Conservation (phyloP, 129 eudicot species). For the Tagetes erecta region DNA sequence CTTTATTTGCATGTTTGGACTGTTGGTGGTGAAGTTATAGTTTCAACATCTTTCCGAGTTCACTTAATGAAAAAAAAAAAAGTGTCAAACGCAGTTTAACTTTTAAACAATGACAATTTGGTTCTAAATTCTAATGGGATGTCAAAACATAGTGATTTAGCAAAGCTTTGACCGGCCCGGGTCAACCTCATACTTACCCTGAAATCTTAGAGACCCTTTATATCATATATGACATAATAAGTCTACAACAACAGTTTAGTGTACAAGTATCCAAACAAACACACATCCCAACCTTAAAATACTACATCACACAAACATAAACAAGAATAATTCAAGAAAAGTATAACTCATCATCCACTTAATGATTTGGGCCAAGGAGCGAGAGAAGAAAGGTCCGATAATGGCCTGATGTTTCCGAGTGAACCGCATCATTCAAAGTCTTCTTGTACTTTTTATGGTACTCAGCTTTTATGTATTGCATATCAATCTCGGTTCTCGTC, state of each 20-base stretch:
- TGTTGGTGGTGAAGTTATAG: slow-evolving; percentile 72
- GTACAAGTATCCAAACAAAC: slow-evolving; percentile 15
- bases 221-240: background rate
- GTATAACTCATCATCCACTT: slow-evolving; percentile 16
- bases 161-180: slow-evolving; percentile 72
- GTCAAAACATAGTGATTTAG: slow-evolving; percentile 48
- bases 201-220: slow-evolving; percentile 54
- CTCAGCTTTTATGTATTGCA: slow-evolving; percentile 65
- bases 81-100: background rate
- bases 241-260: slow-evolving; percentile 16
- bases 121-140: slow-evolving; percentile 56
- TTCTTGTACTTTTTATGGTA: slow-evolving; percentile 57
- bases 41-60: slow-evolving; percentile 21
- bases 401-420: slow-evolving; percentile 60
- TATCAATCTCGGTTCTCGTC: slow-evolving; percentile 65
- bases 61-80: too few relatives aligned
- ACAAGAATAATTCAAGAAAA: slow-evolving; percentile 8
- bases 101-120: slow-evolving; percentile 62
- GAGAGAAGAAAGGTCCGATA: slow-evolving; percentile 57
- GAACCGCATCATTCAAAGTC: slow-evolving; percentile 52
- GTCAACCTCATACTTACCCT: slow-evolving; percentile 60
- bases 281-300: slow-evolving; percentile 5
- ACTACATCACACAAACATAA: slow-evolving; percentile 16
- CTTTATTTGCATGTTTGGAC: slow-evolving; percentile 67
- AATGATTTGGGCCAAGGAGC: slow-evolving; percentile 52